phyloP scores from a whole-genome alignment of 2,329 filamentous ascomycete species.

The Colletotrichum gloeosporioides region DNA sequence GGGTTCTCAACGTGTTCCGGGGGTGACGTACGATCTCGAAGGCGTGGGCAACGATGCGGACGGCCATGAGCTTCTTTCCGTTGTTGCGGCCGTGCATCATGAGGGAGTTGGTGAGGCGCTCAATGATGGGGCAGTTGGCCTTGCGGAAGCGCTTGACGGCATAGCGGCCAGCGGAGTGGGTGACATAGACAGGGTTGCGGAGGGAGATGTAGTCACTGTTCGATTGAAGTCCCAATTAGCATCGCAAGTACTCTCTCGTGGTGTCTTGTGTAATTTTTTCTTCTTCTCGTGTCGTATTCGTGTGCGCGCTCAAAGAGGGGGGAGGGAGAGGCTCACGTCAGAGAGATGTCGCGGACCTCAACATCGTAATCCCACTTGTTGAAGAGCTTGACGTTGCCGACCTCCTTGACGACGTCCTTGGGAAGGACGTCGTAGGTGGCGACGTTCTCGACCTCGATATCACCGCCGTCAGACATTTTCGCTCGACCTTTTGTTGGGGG shows the following conservation, averaged over 20 bases:
- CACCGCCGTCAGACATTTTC: constrained; percentile 93
- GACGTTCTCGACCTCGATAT: constrained; percentile 88
- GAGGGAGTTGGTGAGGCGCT: constrained; percentile 99
- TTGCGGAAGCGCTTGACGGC: constrained; percentile 99
- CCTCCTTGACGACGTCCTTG: constrained; percentile 89
- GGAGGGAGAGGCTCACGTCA: constrained; percentile 69
- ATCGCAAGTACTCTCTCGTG: not conserved
- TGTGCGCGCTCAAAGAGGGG: not conserved
- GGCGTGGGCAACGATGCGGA: constrained; percentile 97
- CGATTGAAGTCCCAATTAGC: constrained; percentile 36
- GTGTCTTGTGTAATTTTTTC: constrained; percentile 3
- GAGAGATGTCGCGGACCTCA: constrained; percentile 98
- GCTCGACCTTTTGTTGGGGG: constrained; percentile 28
- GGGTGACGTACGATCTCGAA: constrained; percentile 93
- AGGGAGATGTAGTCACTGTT: constrained; percentile 99
- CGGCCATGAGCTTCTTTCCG: constrained; percentile 99
- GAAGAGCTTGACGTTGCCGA: constrained; percentile 95
- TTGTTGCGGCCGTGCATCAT: constrained; percentile 99
- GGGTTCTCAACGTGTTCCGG: not conserved
- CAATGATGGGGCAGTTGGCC: constrained; percentile 99
- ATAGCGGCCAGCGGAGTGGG: constrained; percentile 98
- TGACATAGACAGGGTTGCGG: constrained; percentile 97
- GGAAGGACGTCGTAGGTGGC: constrained; percentile 81
- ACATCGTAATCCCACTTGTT: constrained; percentile 99
- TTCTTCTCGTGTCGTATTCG: not conserved